Evolutionary conservation across 2,329 filamentous ascomycete species (phyloP), one percentile per base, ranked within the genome.

Genomic region (Microdochium paspali): DNA sequence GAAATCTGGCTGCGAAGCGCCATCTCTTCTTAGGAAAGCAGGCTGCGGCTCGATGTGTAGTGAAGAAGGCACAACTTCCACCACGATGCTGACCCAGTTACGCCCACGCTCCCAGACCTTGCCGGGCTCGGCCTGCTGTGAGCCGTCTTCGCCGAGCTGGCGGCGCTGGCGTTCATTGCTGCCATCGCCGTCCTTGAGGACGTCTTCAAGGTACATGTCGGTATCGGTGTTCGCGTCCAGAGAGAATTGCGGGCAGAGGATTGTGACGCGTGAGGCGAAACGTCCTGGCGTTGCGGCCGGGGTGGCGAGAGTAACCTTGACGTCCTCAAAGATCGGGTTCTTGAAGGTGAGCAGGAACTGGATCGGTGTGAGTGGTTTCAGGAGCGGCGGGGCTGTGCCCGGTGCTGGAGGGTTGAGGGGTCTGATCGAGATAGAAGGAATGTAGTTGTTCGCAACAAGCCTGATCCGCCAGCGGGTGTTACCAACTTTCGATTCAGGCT

Each of bases 91-190:
- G 15, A 93, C 93, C 87, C 90, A 96, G 64, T 97, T 98, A 30
- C 90, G 76, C 0, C 90, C 91, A 47, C 84, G 80, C 53, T 96
- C 90, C 87, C 89, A 98, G n/a, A 97, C 83, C 67, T 97, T 97
- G 46, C 91, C 93, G 0, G 87, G 87, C 64, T 95, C 90, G 15
- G 87, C 80, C 59, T 80, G 82, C 44, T 80, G 77, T 45, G 61
- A 40, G 60, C 70, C 57, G 50, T 64, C 69, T 58, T 68, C 70
- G 57, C 61, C 61, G 56, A 58, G 68, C 61, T 58, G 60, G 54
- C 60, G 63, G 61, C 62, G 62, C 61, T 66, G 55, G 60, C 53
- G 61, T 25, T 71, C 66, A 44, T 59, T 54, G 21, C 62, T 40
- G 23, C 20, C n/a, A n/a, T n/a, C 61, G 45, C 61, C 63, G 51